These are phyloP conservation scores for Malus domestica DNA, from an alignment of 306 rosid species.

Conservation along the genomic window ASM211411v1 NC_041802.1:31109501-31110000, in stretches of 20 bases:
- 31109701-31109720: background rate
- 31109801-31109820: background rate
- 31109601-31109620: no score
- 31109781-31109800: background rate
- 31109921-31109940: no score
- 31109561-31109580: background rate
- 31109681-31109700: background rate
- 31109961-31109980: no score
- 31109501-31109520: background rate
- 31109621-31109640: background rate
- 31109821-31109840: no score
- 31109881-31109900: no score
- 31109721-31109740: background rate
- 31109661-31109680: background rate
- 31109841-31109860: no score
- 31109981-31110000: no score
- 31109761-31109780: background rate
- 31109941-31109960: no score
- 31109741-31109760: background rate
- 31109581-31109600: no score
- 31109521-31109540: background rate
- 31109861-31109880: no score
- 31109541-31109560: background rate
- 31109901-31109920: no score
- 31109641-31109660: no score